Base-by-base conservation (phyloP, 2,329 filamentous ascomycete genomes). In the Pseudocercospora eumusae region DNA sequence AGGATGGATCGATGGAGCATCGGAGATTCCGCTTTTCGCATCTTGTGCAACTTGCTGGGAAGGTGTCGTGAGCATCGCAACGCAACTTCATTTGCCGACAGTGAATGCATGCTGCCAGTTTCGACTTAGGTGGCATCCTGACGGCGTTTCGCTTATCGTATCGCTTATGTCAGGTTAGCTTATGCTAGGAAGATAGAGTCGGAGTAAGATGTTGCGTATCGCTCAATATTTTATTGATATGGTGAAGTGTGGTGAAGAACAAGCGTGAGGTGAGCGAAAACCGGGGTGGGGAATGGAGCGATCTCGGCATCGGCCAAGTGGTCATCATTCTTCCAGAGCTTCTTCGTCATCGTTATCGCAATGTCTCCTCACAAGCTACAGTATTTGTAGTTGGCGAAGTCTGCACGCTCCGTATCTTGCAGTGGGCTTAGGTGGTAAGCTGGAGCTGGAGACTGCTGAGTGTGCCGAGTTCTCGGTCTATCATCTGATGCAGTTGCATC, bases 1-100 rank as follows among this genome's bases (percentile, higher is more conserved):
- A 60, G 2, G 57, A 55, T 11, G 57, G 57, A 36, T 60, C 57
- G 36, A 60, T 60, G 8, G 57, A 60, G 40, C 57, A 60, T 11
- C 57, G 57, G 10, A 60, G 40, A n/a, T 40, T 21, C 20, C 50
- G 49, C 20, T 60, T 60, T n/a, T 55, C 49, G 23, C 57, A 60
- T 11, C 57, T 1, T 7, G 49, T 54, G 36, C 57, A 60, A 33
- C 25, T 45, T 9, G 57, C 57, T 15, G 57, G 57, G n/a, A 60
- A 60, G 8, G 27, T 50, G 27, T 60, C 57, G 45, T 60, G 49
- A 7, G 57, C 57, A 45, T 60, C 57, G 57, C 57, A 60, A 13
- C 40, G 33, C 20, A 60, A 27, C 25, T 60, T 44, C 36, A 45
- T 53, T 33, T 55, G 36, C 44, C 56, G 56, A 31, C 56, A 58